Percentiles rank a stretch among this genome's conserved stretches.
These are phyloP conservation scores for Xylariaceae sp. DNA, from an alignment of 2,329 filamentous ascomycete species.

Conservation along the genomic window DNA sequence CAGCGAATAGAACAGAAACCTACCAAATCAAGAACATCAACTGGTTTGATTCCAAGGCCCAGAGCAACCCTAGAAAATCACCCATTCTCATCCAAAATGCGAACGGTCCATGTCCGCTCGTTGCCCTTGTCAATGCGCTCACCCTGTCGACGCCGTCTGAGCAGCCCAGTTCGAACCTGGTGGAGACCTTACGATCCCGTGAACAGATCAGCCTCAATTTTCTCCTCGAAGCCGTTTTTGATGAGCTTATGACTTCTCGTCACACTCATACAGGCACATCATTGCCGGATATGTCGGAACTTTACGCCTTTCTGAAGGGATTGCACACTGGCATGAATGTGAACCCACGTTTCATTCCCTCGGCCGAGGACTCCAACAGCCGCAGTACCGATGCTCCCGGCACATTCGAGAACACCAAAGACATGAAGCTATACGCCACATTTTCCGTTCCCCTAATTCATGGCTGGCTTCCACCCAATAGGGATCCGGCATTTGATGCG, in stretches of 20 bases:
- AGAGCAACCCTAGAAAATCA: constrained; percentile 61
- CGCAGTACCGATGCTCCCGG: constrained; percentile 50
- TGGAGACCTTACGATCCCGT: constrained; percentile 67
- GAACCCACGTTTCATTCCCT: constrained; percentile 77
- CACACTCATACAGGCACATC: constrained; percentile 54
- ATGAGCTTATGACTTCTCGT: constrained; percentile 79
- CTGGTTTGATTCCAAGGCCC: constrained; percentile 63
- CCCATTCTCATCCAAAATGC: constrained; percentile 88
- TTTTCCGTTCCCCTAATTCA: constrained; percentile 87
- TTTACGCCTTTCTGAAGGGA: constrained; percentile 81
- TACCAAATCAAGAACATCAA: constrained; percentile 90
- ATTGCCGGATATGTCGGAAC: constrained; percentile 78
- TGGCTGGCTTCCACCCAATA: constrained; percentile 74
- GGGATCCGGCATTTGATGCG: constrained; percentile 60
- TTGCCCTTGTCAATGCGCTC: constrained; percentile 88
- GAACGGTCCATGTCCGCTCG: constrained; percentile 88
- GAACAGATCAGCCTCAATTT: constrained; percentile 85
- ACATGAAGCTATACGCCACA: constrained; percentile 85
- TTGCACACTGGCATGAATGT: constrained; percentile 97
- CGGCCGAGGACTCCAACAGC: constrained; percentile 37
- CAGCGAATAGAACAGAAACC: constrained; percentile 57
- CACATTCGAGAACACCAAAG: constrained; percentile 76
- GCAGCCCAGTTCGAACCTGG: constrained; percentile 57
- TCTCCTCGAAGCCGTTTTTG: constrained; percentile 81
- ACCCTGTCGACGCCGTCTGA: constrained; percentile 70